Evolutionary conservation across 179 eudicot genomes (phyloP), one percentile per base, ranked within the genome.

Genomic region (Corrigiola litoralis): DNA sequence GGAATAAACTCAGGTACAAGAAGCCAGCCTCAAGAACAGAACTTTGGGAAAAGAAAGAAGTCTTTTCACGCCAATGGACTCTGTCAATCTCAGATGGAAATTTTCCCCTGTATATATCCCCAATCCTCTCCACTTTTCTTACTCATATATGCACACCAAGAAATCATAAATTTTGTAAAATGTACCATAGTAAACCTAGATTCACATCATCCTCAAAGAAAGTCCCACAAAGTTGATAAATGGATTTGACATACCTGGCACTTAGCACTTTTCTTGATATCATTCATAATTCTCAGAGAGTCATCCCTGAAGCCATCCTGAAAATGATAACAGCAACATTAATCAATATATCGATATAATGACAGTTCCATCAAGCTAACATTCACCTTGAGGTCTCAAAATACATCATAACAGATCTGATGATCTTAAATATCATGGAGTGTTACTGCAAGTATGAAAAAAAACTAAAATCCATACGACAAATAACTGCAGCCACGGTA

Each of bases 231-330:
- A 51, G 16, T 17, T 6, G 5, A 4, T 16, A 16, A 57, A 56
- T 18, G 10, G 5, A 32, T 21, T 31, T 18, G 61, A 79, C 80
- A 55, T 70, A 92, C 98, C 98, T 92, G 98, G 76, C 96, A 92
- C 32, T 78, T 69, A 29, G 88, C 73, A 71, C 64, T 69, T 79
- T 71, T 81, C 52, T 80, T 81, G 66, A 92, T 89, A 6, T 80
- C 83, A 78, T 79, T 85, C 90, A 92, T 87, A 59, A 90, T 87
- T 77, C 81, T 89, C 70, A 85, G 45, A 29, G 98, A 92, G 61
- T 89, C 96, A 72, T 87, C 96, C 81, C 73, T 81, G 58, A 92
- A 92, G 33, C 98, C 98, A 79, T 85, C 80, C 98, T 92, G 75
- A 63, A 76, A 59, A 42, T 31, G 51, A 47, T 27, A 44, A 25